Conservation (phyloP, 108 stramenopile genomes). For the Fistulifera pelliculosa region DNA sequence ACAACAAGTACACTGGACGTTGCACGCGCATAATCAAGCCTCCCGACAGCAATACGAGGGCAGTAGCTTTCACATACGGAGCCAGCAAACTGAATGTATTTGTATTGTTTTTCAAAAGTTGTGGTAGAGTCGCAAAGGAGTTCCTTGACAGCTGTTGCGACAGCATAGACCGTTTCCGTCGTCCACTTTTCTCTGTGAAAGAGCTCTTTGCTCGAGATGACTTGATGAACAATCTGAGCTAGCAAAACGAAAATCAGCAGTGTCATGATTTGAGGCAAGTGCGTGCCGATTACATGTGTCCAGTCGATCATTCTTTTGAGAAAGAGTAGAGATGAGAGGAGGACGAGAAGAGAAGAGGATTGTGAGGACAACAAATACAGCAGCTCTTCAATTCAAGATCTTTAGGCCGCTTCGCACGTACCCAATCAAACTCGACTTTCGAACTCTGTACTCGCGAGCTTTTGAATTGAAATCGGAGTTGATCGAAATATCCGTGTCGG, state of each 20-base stretch:
- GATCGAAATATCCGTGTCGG: too few species aligned
- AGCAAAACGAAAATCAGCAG: slow-evolving; percentile 53
- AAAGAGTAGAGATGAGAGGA: slow-evolving; percentile 2
- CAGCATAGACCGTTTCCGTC: slow-evolving; percentile 45
- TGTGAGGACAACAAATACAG: neutral
- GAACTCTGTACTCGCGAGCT: slow-evolving; percentile 24
- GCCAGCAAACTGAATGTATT: slow-evolving; percentile 55
- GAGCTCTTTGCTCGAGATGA: slow-evolving; percentile 59
- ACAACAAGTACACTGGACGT: slow-evolving; percentile 86
- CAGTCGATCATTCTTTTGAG: slow-evolving; percentile 75
- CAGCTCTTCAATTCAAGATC: neutral
- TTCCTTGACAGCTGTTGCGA: slow-evolving; percentile 41
- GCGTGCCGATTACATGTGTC: slow-evolving; percentile 75
- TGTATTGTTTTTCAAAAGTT: slow-evolving; percentile 29
- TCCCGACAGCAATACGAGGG: slow-evolving; percentile 51
- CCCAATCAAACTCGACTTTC: slow-evolving; percentile 54
- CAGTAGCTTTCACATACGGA: slow-evolving; percentile 65
- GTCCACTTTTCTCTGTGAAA: slow-evolving; percentile 28
- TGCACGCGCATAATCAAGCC: slow-evolving; percentile 61
- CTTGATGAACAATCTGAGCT: slow-evolving; percentile 68
- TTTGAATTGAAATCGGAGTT: too few species aligned
- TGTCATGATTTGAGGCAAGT: slow-evolving; percentile 60
- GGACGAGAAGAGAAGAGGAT: neutral
- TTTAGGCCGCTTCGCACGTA: slow-evolving; percentile 14
- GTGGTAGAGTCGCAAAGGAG: slow-evolving; percentile 40